A percentile compares a stretch with the other conserved stretches of the same genome.
Evolutionary conservation across 148 eudicot genomes (phyloP).

Genomic region (Pharnaceum exiguum): DNA sequence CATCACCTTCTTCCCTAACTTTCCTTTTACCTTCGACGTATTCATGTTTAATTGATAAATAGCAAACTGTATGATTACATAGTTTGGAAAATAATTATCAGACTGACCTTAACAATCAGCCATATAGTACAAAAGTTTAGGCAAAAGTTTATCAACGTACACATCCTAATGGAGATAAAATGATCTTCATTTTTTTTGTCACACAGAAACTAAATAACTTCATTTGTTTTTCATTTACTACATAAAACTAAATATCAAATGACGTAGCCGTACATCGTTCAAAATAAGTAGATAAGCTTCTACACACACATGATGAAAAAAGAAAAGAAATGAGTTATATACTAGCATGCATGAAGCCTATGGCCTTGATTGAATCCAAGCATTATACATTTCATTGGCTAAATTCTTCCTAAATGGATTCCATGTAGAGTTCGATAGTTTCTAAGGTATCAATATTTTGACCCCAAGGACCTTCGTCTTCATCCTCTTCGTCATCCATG

Average conservation of each 20-base stretch:
- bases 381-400: conserved; percentile 8
- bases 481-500: not conserved
- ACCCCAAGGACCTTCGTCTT: not conserved
- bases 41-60: not conserved
- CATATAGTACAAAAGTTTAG: too few relatives aligned
- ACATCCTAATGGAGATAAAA: too few relatives aligned
- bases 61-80: not conserved
- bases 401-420: conserved; percentile 1
- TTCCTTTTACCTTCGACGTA: not conserved
- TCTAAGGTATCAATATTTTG: conserved; percentile 2
- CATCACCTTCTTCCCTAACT: not conserved
- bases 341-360: not conserved
- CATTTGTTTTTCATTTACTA: too few relatives aligned
- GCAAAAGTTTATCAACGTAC: too few relatives aligned
- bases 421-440: not conserved
- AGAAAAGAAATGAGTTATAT: not conserved
- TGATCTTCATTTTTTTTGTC: too few relatives aligned
- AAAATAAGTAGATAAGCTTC: not conserved
- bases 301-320: not conserved
- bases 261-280: too few relatives aligned
- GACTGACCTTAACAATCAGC: not conserved
- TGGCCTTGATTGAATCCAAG: not conserved
- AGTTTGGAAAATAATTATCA: not conserved
- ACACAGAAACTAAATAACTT: too few relatives aligned
- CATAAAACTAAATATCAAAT: too few relatives aligned